Evolutionary conservation across 306 rosid genomes (phyloP), one percentile per base, ranked within the genome.

Genomic region (Amphicarpaea edgeworthii): DNA sequence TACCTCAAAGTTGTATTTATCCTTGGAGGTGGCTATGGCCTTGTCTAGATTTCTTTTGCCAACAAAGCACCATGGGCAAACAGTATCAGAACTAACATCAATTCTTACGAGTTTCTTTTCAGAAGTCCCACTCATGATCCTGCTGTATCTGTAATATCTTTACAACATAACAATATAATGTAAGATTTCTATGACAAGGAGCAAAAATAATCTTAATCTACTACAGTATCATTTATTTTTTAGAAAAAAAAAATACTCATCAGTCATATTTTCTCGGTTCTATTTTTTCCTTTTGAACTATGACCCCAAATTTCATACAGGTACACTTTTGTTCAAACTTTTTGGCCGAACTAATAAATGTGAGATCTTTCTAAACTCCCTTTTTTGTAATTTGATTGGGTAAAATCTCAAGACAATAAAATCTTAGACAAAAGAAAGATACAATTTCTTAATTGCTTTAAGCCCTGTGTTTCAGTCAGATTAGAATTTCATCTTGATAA

Each of bases 41-140:
- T 84, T 84, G 80, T 95, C 98, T 3, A 95, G 91, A 84, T 95
- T 85, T 45, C 21, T 90, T 77, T 90, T 92, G 63, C 98, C 98
- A 77, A 95, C 86, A 76, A 85, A 88, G 84, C 97, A 94, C 96
- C 96, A 94, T 12, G 97, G 98, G 79, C 98, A 94, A 2, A 91
- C 92, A 8, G 96, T 90, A 58, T 91, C 98, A 15, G 96, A 88
- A 73, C 85, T 79, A 58, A 92, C 34, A 78, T 94, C 98, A 16
- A 95, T 83, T 77, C 77, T 65, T 12, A 95, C 81, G 8, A 84
- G 86, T 86, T 86, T 91, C 84, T 84, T 92, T 59, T 53, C 88
- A 14, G 86, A 77, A 26, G 83, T 59, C 15, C 59, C 87, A 16
- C 96, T 69, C 97, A 94, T 91, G 78, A 71, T 84, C 61, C 85